Percentiles rank a stretch among this genome's conserved stretches.
Evolutionary conservation across 495 filamentous ascomycete species (phyloP).

Genomic region (Saxophila tyrrhenica): DNA sequence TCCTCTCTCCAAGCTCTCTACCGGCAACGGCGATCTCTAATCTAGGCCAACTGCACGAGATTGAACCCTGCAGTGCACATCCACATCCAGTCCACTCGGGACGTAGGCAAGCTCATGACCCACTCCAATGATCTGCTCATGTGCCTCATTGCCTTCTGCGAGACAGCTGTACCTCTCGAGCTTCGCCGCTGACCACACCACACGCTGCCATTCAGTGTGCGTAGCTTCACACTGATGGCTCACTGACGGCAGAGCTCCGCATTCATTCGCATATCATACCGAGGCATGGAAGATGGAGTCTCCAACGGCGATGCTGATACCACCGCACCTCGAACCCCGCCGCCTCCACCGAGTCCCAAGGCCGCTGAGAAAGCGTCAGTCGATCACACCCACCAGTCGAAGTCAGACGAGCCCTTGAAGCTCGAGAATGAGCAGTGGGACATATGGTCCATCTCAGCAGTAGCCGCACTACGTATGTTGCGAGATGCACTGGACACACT

Average conservation of each 20-base stretch:
- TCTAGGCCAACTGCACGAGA: background rate
- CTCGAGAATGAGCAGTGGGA: slow-evolving; percentile 32
- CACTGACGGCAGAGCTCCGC: background rate
- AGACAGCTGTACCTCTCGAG: background rate
- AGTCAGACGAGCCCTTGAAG: slow-evolving; percentile 8
- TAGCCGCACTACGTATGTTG: slow-evolving; percentile 70
- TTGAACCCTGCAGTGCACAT: background rate
- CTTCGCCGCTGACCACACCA: background rate
- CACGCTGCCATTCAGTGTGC: background rate
- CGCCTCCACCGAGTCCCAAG: background rate
- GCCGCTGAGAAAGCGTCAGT: background rate
- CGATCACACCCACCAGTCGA: background rate
- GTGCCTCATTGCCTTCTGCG: background rate
- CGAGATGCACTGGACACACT: slow-evolving; percentile 61
- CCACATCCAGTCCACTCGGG: background rate
- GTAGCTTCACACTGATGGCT: background rate
- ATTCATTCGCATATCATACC: background rate
- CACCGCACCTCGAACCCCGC: background rate
- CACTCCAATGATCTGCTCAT: background rate
- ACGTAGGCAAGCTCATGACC: background rate
- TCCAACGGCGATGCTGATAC: background rate
- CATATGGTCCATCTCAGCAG: slow-evolving; percentile 60
- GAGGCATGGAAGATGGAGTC: slow-evolving; percentile 5
- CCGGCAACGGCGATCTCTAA: no score
- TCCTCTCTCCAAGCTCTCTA: no score